Evolutionary conservation across 805 yeast species (phyloP), one percentile per base, ranked within the genome.

Genomic region (Ogataea methylovora): DNA sequence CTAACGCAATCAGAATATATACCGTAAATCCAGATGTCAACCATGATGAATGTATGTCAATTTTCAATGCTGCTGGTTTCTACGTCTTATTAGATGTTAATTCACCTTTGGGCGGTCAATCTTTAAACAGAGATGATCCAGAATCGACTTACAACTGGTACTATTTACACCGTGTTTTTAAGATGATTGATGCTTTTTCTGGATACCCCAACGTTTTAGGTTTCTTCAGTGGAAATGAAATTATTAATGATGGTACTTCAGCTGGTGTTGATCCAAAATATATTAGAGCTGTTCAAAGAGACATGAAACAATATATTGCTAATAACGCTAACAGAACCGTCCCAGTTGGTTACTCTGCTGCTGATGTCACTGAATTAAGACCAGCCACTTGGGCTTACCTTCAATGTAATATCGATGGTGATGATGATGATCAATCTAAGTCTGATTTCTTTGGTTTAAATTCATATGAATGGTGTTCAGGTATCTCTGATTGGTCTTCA

Each of bases 301-400:
- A 88, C 56, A 77, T 86, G 76, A 88, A 85, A 61, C 75, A 73
- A 46, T 88, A 84, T 63, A 80, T 88, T 42, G 61, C 71, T 20
- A 63, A 71, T 36, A 76, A 81, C 46, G 66, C 79, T 13, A 71
- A 82, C 52, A 75, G 97, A 57, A 60, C 76, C 8, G 80, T 88
- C 39, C 96, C 95, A 5, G 95, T 87, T n/a, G 97, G 97, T 23
- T 88, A 88, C 60, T 82, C 95, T 8, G 95, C 97, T 31, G 96
- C 96, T 13, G 95, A 84, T 49, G 87, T 78, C 41, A 65, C 62
- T 35, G 71, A 69, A 29, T 71, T 84, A 51, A 74, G 95, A 49
- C 60, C 73, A 32, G 81, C 84, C 23, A 76, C 90, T 34, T 84
- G 82, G 58, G 75, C 77, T 44, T 90, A 82, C 60, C 69, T 90